phyloP scores from a whole-genome alignment of 2,329 filamentous ascomycete species.

The Alternaria alternata region DNA sequence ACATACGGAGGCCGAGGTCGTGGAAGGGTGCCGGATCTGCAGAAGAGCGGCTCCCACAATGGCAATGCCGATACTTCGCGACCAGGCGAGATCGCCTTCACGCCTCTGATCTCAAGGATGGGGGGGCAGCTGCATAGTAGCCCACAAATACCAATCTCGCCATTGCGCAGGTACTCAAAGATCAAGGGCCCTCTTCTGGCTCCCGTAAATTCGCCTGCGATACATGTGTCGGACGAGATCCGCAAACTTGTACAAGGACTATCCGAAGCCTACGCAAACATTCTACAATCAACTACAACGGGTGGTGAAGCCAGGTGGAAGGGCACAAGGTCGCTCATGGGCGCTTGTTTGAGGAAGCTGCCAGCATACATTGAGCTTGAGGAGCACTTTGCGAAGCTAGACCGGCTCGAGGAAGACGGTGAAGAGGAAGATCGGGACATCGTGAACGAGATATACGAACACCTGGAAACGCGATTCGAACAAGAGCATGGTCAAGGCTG shows the following conservation, averaged over 20 bases:
- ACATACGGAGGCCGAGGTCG: constrained; percentile 43
- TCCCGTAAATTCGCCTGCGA: constrained; percentile 30
- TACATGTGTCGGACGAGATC: constrained; percentile 33
- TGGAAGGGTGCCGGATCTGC: constrained; percentile 23
- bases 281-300: constrained; percentile 42
- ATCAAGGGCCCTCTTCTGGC: constrained; percentile 35
- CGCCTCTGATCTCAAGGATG: constrained; percentile 46
- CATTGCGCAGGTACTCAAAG: constrained; percentile 32
- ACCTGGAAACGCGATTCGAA: constrained; percentile 51
- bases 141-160: constrained; percentile 40
- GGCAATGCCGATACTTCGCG: constrained; percentile 19
- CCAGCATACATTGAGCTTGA: constrained; percentile 53
- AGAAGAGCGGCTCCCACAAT: background rate
- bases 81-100: constrained; percentile 48
- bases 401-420: constrained; percentile 37
- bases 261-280: constrained; percentile 45
- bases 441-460: constrained; percentile 49
- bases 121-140: constrained; percentile 38
- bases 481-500: constrained; percentile 46
- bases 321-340: constrained; percentile 50
- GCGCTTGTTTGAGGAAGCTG: constrained; percentile 51
- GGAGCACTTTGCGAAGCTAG: constrained; percentile 47
- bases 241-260: constrained; percentile 43
- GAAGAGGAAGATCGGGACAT: constrained; percentile 48
- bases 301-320: constrained; percentile 31